Evolutionary conservation across 2,329 filamentous ascomycete genomes (phyloP).

Genomic region (Penicillium paneum): DNA sequence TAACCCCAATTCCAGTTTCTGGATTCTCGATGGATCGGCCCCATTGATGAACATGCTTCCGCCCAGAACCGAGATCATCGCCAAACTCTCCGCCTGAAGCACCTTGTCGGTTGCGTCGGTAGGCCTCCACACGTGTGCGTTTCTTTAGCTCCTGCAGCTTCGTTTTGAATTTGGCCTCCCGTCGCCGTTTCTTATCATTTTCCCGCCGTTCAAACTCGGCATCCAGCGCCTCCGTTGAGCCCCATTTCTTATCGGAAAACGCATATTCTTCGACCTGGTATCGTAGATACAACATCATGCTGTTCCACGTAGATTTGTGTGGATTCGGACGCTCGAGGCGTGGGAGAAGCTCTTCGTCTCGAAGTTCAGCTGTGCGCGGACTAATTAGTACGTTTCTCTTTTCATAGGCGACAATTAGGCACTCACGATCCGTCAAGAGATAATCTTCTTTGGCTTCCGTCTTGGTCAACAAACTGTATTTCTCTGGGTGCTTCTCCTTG

Average conservation of each 20-base stretch:
- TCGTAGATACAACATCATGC: constrained; percentile 96
- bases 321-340: constrained; percentile 89
- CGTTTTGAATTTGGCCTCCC: constrained; percentile 86
- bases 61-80: constrained; percentile 64
- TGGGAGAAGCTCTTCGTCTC: constrained; percentile 79
- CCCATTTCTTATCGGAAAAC: constrained; percentile 80
- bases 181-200: constrained; percentile 74
- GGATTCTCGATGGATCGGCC: constrained; percentile 57
- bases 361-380: constrained; percentile 67
- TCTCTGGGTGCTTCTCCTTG: constrained; percentile 87
- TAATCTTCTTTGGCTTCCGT: constrained; percentile 96
- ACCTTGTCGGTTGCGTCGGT: constrained; percentile 65
- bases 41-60: constrained; percentile 88
- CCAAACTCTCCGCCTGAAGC: constrained; percentile 62
- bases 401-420: background rate
- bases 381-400: constrained; percentile 7
- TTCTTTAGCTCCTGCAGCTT: constrained; percentile 90
- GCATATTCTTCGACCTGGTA: constrained; percentile 95
- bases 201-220: constrained; percentile 81
- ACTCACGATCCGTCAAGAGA: constrained; percentile 81
- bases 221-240: constrained; percentile 77
- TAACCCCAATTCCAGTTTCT: constrained; percentile 60
- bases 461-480: constrained; percentile 93
- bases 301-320: constrained; percentile 93
- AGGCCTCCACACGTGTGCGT: constrained; percentile 86